Evolutionary conservation across 2,329 filamentous ascomycete genomes (phyloP).

Genomic region (Akanthomyces muscarius): DNA sequence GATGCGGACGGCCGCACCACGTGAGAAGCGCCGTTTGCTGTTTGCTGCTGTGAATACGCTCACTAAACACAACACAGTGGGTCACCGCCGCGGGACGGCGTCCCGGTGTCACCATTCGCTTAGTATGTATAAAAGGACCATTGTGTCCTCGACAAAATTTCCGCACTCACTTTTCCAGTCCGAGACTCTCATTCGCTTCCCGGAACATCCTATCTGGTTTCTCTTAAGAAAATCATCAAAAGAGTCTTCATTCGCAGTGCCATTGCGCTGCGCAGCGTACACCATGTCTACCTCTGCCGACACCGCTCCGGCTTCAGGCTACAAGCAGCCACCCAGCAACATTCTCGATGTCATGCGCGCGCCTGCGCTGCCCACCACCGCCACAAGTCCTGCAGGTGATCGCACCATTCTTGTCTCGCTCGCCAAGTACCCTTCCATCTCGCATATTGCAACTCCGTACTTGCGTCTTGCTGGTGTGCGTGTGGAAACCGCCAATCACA

Average conservation of each 20-base stretch:
- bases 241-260: neutral
- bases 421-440: constrained; percentile 9
- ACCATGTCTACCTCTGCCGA: constrained; percentile 9
- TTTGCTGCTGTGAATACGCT: neutral
- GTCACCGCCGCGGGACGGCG: neutral
- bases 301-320: constrained; percentile 10
- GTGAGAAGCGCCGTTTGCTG: neutral
- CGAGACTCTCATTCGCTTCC: neutral
- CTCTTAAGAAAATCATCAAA: neutral
- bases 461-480: constrained; percentile 11
- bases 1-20: neutral
- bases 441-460: constrained; percentile 4
- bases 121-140: constrained; percentile 6
- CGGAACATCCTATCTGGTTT: neutral
- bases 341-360: constrained; percentile 14
- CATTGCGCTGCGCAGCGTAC: neutral
- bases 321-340: constrained; percentile 5
- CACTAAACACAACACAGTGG: neutral
- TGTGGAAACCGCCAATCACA: constrained; percentile 8
- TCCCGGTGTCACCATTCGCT: constrained; percentile 2
- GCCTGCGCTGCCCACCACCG: neutral
- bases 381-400: constrained; percentile 4
- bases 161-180: neutral
- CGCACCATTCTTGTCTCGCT: constrained; percentile 7
- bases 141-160: constrained; percentile 8